Evolutionary conservation across 805 yeast genomes (phyloP), one percentile per base, ranked within the genome.

Genomic region (Kuraishia hungarica): DNA sequence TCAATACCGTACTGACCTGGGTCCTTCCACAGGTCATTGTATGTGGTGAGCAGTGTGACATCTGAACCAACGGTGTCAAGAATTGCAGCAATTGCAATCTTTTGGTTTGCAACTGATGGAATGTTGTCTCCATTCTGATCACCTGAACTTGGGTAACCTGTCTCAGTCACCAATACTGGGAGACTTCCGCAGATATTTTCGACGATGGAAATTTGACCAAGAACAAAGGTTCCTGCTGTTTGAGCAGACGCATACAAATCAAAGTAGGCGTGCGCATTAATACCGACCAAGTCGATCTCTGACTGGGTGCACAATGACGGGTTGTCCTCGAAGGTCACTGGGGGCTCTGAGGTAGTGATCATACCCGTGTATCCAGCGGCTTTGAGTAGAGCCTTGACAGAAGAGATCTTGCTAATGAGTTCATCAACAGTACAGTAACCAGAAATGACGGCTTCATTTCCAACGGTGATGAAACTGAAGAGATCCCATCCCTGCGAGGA

Each of bases 281-380:
- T 80, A 58, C 96, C 96, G 60, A 89, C 90, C 62, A 87, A 79
- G 70, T 90, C 97, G 61, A 91, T 81, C 15, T 72, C 88, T 5
- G 89, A 80, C 35, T 69, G 69, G 0, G 83, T 77, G 73, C 97
- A 92, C 62, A 92, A 77, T 10, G 68, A 70, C 2, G 96, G 89
- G 66, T 87, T 59, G 53, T 73, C 66, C 65, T 79, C 79, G 69
- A 78, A 91, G 20, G 83, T 71, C 15, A 80, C 86, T n/a, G 97
- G 94, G 54, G 97, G 96, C 69, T 92, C 97, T 55, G 96, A 82
- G 20, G 96, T 91, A 22, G 96, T 85, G 51, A 91, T 77, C 54
- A 72, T 64, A 53, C 97, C 97, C 10, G 74, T 70, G 72, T 83
- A 92, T 46, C 97, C 97, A 26, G 89, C 92, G 53, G 66, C 70